Evolutionary conservation across 257 asterid species (phyloP).

Genomic region (Coffea eugenioides): DNA sequence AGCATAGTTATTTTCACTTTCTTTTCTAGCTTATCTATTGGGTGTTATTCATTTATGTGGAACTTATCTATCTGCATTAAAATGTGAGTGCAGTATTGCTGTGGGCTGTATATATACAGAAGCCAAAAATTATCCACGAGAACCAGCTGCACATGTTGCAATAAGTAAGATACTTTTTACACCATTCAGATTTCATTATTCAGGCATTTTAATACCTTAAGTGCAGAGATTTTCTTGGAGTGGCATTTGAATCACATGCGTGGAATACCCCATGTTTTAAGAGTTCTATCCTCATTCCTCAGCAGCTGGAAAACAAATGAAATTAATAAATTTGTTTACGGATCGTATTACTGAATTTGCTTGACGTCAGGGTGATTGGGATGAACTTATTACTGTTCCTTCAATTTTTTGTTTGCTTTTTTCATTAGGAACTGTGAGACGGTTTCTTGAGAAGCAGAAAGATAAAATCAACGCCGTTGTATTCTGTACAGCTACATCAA

Average conservation of each 20-base stretch:
- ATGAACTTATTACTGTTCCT: not conserved
- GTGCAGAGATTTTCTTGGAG: not conserved
- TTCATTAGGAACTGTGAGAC: constrained; percentile 79
- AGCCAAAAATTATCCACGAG: constrained; percentile 93
- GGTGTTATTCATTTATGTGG: not conserved
- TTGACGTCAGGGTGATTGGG: constrained; percentile 1
- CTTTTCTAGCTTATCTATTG: constrained; percentile 11
- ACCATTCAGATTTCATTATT: not conserved
- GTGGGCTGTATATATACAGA: constrained; percentile 93
- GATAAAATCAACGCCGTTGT: constrained; percentile 75
- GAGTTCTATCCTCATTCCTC: not conserved
- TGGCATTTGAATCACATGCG: not conserved
- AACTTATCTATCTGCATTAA: constrained; percentile 18
- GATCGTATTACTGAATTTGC: not conserved
- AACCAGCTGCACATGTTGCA: constrained; percentile 99
- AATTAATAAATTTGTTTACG: not conserved
- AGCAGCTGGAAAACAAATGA: not conserved
- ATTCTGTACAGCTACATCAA: constrained; percentile 73
- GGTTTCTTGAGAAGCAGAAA: constrained; percentile 91
- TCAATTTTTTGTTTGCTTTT: constrained; percentile 22
- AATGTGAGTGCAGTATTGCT: constrained; percentile 74
- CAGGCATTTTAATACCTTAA: not conserved
- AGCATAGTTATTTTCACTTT: constrained; percentile 19
- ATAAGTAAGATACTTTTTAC: constrained; percentile 56
- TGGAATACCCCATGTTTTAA: not conserved